These are phyloP conservation scores for Aspergillus cristatus DNA, from an alignment of 495 filamentous ascomycete species.

Conservation along the genomic window DNA sequence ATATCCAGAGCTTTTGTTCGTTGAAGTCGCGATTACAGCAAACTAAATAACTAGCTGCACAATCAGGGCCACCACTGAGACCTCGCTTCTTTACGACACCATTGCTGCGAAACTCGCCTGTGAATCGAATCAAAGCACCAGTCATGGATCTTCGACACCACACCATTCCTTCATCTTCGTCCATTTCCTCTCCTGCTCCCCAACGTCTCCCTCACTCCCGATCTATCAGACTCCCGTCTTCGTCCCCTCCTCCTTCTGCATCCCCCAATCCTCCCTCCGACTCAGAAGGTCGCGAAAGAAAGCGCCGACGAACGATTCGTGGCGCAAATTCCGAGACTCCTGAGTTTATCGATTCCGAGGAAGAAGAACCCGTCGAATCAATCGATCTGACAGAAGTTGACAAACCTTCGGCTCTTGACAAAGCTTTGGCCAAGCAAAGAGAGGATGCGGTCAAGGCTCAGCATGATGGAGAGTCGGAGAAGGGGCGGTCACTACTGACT, in stretches of 20 bases:
- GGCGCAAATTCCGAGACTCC: slow-evolving; percentile 7
- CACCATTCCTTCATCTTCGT: too few relatives aligned
- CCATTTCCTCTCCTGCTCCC: too few relatives aligned
- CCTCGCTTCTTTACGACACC: too few relatives aligned
- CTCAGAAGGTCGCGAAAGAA: slow-evolving; percentile 4
- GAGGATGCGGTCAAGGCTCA: slow-evolving; percentile 42
- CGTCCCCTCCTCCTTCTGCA: background rate
- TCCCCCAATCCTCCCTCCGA: background rate
- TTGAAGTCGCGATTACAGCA: too few relatives aligned
- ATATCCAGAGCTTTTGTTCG: too few relatives aligned
- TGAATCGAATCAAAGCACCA: too few relatives aligned
- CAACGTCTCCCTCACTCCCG: too few relatives aligned
- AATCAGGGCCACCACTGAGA: too few relatives aligned
- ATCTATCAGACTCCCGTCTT: background rate
- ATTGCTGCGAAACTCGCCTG: too few relatives aligned
- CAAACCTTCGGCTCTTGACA: slow-evolving; percentile 33
- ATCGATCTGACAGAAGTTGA: slow-evolving; percentile 57
- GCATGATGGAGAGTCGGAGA: slow-evolving; percentile 35
- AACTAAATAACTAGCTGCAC: too few relatives aligned
- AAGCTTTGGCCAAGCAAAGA: slow-evolving; percentile 40
- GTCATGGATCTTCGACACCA: too few relatives aligned
- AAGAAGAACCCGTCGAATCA: slow-evolving; percentile 34
- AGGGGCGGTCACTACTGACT: slow-evolving; percentile 39
- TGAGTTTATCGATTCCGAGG: slow-evolving; percentile 17
- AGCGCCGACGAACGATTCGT: slow-evolving; percentile 22